Conservation (phyloP, 164 flowering plant species). For the Chimonanthus salicifolius region DNA sequence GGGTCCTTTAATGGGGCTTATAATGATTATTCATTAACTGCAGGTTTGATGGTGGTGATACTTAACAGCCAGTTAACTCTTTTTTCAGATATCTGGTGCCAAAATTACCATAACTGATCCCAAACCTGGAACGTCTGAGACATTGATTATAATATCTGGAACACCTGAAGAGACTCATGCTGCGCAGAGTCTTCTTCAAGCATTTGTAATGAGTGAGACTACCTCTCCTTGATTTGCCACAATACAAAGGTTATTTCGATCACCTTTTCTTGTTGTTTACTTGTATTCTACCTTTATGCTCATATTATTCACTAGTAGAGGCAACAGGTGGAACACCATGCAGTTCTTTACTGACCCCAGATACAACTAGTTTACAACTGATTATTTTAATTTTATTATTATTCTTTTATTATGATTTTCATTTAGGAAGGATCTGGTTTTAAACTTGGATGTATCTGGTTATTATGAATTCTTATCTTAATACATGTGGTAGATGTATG, state of each 20-base stretch:
- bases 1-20: background rate
- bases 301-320: background rate
- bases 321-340: background rate
- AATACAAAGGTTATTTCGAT: background rate
- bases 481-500: background rate
- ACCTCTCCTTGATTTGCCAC: conserved; percentile 36
- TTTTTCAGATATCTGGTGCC: conserved; percentile 88
- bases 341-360: background rate
- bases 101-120: conserved; percentile 72
- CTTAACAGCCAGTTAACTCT: background rate
- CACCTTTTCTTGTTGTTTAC: background rate
- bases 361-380: background rate
- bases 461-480: background rate
- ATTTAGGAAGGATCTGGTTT: background rate
- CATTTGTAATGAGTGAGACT: conserved; percentile 78
- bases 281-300: background rate
- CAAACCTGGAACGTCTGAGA: conserved; percentile 75
- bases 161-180: conserved; percentile 96
- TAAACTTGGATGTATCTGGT: background rate
- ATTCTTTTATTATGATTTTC: too few relatives aligned
- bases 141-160: conserved; percentile 77
- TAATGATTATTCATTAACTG: background rate
- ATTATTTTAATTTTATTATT: too few relatives aligned
- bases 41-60: background rate
- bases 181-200: conserved; percentile 97